Evolutionary conservation across 129 eudicot genomes (phyloP).

Genomic region (Chrysanthemum makinoi): DNA sequence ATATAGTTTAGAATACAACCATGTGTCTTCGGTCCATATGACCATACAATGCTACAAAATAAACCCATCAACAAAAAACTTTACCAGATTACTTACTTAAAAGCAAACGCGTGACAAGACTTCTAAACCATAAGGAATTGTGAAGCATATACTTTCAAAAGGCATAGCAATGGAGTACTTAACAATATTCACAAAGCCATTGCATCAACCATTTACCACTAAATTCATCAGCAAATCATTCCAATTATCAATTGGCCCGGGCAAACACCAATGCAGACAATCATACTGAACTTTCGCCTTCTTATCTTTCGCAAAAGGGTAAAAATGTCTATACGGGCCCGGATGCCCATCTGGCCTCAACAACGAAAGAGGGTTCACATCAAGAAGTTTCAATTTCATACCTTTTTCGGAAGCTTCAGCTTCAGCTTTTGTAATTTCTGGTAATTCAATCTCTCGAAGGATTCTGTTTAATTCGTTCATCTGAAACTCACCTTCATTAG

Average conservation of each 20-base stretch:
- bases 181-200: conserved; percentile 29
- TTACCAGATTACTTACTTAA: conserved; percentile 4
- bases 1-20: conserved; percentile 1
- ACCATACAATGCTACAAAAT: conserved; percentile 11
- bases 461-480: conserved; percentile 45
- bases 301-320: conserved; percentile 63
- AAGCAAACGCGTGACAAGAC: neutral
- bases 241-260: conserved; percentile 97
- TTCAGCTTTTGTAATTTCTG: conserved; percentile 57
- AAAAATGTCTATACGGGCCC: conserved; percentile 73
- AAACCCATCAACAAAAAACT: neutral
- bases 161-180: conserved; percentile 18
- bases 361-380: conserved; percentile 72
- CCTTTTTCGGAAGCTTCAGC: conserved; percentile 49
- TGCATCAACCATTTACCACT: conserved; percentile 52
- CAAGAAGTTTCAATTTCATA: conserved; percentile 66
- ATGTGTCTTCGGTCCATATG: conserved; percentile 13
- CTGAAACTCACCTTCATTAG: conserved; percentile 66
- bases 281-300: conserved; percentile 58
- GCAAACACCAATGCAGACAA: conserved; percentile 98
- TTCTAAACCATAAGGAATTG: neutral
- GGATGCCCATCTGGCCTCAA: conserved; percentile 98
- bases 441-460: conserved; percentile 66
- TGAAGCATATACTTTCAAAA: conserved; percentile 15
- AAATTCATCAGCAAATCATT: conserved; percentile 84